These are phyloP conservation scores for Chaetomiaceae sp. DNA, from an alignment of 2,329 filamentous ascomycete genomes.

Conservation along the genomic window DNA sequence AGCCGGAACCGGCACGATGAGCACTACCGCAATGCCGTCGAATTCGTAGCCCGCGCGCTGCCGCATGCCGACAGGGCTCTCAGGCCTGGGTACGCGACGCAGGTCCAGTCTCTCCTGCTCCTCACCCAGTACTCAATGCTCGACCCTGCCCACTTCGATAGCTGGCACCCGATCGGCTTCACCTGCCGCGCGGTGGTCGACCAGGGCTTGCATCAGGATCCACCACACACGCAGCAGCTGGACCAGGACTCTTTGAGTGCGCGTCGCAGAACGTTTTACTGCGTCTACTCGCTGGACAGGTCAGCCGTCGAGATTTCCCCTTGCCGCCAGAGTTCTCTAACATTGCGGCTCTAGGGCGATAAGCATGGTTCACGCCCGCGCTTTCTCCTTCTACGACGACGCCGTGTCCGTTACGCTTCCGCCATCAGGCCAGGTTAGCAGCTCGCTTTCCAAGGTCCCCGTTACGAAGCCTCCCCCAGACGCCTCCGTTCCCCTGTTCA, in stretches of 20 bases:
- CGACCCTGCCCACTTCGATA: conserved; percentile 86
- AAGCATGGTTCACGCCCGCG: conserved; percentile 79
- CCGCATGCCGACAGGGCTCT: conserved; percentile 77
- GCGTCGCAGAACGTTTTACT: conserved; percentile 81
- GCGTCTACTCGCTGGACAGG: conserved; percentile 85
- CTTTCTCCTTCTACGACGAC: conserved; percentile 92
- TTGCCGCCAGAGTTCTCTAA: background rate
- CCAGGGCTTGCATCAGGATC: conserved; percentile 88
- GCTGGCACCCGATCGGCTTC: conserved; percentile 89
- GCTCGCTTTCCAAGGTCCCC: conserved; percentile 38
- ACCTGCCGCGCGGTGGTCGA: conserved; percentile 85
- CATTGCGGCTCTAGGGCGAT: conserved; percentile 56
- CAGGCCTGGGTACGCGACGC: conserved; percentile 75
- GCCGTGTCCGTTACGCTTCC: conserved; percentile 79
- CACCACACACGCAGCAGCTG: conserved; percentile 63
- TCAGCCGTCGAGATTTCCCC: conserved; percentile 35
- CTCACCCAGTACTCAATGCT: conserved; percentile 86
- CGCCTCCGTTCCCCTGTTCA: conserved; percentile 72
- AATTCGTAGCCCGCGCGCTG: conserved; percentile 61
- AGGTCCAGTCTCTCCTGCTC: conserved; percentile 82
- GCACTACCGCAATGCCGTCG: conserved; percentile 54
- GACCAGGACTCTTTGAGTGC: conserved; percentile 69
- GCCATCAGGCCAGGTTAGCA: conserved; percentile 37
- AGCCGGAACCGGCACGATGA: conserved; percentile 65
- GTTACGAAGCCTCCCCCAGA: conserved; percentile 52